Evolutionary conservation across 2,329 filamentous ascomycete species (phyloP).

Genomic region (Dactylellina parvicollis): DNA sequence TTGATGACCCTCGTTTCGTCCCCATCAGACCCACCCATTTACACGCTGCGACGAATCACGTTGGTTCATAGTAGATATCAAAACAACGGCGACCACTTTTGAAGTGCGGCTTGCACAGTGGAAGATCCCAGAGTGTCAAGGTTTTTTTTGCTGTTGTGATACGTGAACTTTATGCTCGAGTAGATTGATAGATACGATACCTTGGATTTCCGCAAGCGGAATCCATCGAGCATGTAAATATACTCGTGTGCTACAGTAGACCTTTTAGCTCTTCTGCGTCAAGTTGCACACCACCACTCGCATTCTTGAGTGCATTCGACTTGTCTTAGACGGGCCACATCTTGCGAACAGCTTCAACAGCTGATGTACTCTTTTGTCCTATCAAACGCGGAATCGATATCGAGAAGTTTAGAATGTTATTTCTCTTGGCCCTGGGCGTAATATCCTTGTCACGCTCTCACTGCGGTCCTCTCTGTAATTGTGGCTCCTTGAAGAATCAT

Average conservation of each 20-base stretch:
- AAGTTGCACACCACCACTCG: conserved; percentile 39
- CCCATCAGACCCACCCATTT: conserved; percentile 33
- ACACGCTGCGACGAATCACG: conserved; percentile 29
- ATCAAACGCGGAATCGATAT: conserved; percentile 46
- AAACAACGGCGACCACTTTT: conserved; percentile 43
- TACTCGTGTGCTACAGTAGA: conserved; percentile 10
- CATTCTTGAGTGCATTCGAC: conserved; percentile 19
- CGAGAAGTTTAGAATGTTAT: conserved; percentile 4
- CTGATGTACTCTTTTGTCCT: conserved; percentile 20
- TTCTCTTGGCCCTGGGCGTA: not conserved
- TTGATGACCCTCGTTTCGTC: conserved; percentile 48
- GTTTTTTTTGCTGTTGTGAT: conserved; percentile 32
- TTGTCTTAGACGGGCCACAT: not conserved
- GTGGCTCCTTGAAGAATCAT: conserved; percentile 14
- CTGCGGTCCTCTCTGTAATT: conserved; percentile 1
- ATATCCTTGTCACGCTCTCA: conserved; percentile 6
- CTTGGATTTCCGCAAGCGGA: conserved; percentile 31
- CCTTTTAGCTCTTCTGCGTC: conserved; percentile 20
- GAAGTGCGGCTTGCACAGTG: conserved; percentile 18
- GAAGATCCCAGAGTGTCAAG: conserved; percentile 9
- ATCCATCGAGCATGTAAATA: not conserved
- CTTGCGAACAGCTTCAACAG: not conserved
- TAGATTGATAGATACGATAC: conserved; percentile 8
- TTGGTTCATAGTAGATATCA: not conserved
- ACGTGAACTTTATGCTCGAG: conserved; percentile 13